These are phyloP conservation scores for Aspergillus flavus DNA, from an alignment of 2,329 filamentous ascomycete species.

Conservation along the genomic window DNA sequence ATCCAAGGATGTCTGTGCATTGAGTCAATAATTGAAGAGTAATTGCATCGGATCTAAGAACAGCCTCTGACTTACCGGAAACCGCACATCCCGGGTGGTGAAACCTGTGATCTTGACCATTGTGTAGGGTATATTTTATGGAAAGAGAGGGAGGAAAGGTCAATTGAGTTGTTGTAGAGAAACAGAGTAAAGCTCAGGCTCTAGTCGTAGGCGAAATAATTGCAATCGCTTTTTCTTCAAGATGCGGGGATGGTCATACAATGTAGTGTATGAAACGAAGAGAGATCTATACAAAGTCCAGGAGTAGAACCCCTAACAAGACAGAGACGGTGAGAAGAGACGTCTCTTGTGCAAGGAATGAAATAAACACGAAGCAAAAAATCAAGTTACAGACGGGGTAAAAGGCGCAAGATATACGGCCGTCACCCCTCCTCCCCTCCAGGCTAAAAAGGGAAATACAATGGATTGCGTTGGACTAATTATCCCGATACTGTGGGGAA, in stretches of 20 bases:
- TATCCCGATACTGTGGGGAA: conserved; percentile 10
- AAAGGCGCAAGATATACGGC: conserved; percentile 4
- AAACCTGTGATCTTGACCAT: conserved; percentile 72
- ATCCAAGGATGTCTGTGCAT: conserved; percentile 75
- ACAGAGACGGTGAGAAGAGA: not conserved
- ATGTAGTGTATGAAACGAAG: not conserved
- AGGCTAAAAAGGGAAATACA: conserved; percentile 1
- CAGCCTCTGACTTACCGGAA: conserved; percentile 54
- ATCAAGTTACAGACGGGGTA: not conserved
- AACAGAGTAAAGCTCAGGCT: not conserved
- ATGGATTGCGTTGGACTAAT: conserved; percentile 3
- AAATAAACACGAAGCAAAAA: not conserved
- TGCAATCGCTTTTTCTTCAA: not conserved
- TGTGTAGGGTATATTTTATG: conserved; percentile 16
- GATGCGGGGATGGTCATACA: not conserved
- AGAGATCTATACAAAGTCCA: not conserved
- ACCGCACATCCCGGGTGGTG: conserved; percentile 72
- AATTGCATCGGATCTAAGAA: not conserved
- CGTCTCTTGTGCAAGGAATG: not conserved
- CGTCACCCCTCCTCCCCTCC: conserved; percentile 3
- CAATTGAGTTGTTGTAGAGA: not conserved
- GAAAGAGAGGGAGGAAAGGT: not conserved
- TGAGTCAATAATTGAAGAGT: conserved; percentile 5
- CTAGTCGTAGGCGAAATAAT: conserved; percentile 7
- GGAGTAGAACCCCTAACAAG: not conserved